Conservation (phyloP, 768 basidiomycete species). For the Rhodotorula taiwanensis region DNA sequence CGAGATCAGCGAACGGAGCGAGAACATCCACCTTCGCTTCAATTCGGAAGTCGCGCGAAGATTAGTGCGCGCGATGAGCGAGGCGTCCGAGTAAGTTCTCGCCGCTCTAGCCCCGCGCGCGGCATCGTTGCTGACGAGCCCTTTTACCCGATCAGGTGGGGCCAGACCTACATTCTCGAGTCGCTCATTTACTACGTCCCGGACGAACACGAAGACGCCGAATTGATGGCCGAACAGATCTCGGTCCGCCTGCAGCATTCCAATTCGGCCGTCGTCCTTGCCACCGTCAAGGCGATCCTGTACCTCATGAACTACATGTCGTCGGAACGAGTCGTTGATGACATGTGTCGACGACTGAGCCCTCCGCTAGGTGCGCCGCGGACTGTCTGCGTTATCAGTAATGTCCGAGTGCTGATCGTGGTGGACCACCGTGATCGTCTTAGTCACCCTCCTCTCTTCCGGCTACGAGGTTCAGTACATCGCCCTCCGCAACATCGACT, state of each 20-base stretch:
- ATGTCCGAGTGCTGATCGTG: neutral
- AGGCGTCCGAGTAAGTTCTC: conserved; percentile 86
- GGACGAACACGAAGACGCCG: conserved; percentile 75
- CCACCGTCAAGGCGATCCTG: conserved; percentile 90
- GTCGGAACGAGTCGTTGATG: conserved; percentile 71
- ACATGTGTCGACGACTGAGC: conserved; percentile 95
- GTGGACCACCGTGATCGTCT: neutral
- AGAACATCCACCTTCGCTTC: conserved; percentile 84
- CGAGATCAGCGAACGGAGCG: conserved; percentile 93
- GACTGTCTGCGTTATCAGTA: neutral
- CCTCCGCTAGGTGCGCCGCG: conserved; percentile 72
- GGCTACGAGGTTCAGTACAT: conserved; percentile 99
- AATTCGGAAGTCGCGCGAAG: conserved; percentile 83
- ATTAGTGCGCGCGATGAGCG: conserved; percentile 78
- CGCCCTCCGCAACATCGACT: conserved; percentile 86
- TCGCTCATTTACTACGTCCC: conserved; percentile 91
- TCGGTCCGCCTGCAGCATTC: conserved; percentile 89
- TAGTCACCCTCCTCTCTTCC: conserved; percentile 89
- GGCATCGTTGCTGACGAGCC: neutral
- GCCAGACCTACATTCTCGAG: conserved; percentile 96
- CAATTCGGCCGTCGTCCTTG: conserved; percentile 98
- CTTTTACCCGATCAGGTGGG: conserved; percentile 63
- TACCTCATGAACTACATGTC: conserved; percentile 99
- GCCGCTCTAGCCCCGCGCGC: neutral
- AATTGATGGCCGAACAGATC: conserved; percentile 90